phyloP scores from a whole-genome alignment of 106 monocot species.

The Allium cepa region DNA sequence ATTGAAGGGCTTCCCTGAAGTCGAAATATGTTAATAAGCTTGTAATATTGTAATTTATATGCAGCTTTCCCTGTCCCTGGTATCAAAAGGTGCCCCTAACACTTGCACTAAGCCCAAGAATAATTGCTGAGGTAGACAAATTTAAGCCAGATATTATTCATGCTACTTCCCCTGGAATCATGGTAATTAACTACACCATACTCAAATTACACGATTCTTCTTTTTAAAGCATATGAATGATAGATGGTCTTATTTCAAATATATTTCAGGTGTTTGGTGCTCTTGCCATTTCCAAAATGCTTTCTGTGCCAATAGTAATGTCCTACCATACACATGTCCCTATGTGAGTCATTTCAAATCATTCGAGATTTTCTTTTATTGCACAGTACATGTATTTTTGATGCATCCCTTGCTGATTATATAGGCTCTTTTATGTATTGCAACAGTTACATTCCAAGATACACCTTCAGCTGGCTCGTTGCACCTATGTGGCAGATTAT shows the following conservation, averaged over 20 bases:
- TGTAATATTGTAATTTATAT: background rate
- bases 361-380: background rate
- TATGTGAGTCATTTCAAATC: constrained; percentile 34
- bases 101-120: constrained; percentile 88
- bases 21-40: too few species aligned
- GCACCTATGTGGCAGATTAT: constrained; percentile 86
- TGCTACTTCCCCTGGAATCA: constrained; percentile 90
- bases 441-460: constrained; percentile 91
- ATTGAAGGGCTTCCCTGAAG: too few species aligned
- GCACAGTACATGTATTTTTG: too few species aligned
- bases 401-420: too few species aligned
- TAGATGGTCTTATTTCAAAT: background rate
- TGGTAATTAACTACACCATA: constrained; percentile 35
- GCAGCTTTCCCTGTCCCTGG: constrained; percentile 90
- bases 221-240: background rate
- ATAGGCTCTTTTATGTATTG: background rate
- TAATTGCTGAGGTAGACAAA: constrained; percentile 81
- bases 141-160: constrained; percentile 97
- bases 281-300: constrained; percentile 79
- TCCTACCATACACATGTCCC: constrained; percentile 99
- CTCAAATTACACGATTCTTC: background rate
- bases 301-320: constrained; percentile 83
- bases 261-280: constrained; percentile 88
- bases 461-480: constrained; percentile 96
- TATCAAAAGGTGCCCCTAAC: constrained; percentile 91